Evolutionary conservation across 192 early-diverging fungal species (phyloP), one percentile per base, ranked within the genome.

Genomic region (Cetraspora pellucida): DNA sequence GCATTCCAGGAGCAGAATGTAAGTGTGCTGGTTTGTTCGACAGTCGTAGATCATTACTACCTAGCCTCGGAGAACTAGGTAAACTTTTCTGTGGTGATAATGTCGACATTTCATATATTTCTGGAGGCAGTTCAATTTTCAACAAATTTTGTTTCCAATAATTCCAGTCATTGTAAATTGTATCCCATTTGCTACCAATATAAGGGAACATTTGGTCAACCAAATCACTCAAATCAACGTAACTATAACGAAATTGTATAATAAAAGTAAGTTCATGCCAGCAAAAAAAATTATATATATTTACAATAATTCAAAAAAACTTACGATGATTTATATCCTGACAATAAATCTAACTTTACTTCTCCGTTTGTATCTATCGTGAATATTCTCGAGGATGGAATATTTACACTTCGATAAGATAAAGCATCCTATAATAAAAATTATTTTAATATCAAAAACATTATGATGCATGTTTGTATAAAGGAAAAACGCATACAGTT

Each of bases 201-300:
- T 88, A 85, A 19, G 92, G 97, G 82, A 99, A 99, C 74, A 99
- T 95, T 79, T 96, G 93, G 70, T 99, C 96, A 17, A 97, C 96
- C 73, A 97, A 82, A 68, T 96, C 95, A 75, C 93, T 96, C 77
- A 99, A 82, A 73, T 95, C 91, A 58, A 94, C 81, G 72, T 98
- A 84, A 44, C 83, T 84, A 58, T 27, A 37, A 37, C 1, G 37
- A 7, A 37, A 37, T 37, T 37, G 7, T 37, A 37, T 37, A 37
- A 37, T 37, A 37, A 37, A n/a, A n/a, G n/a, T n/a, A n/a, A n/a
- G n/a, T 37, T 2, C 3, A 37, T 37, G 1, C 1, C 3, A 37
- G 0, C 3, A 37, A 37, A 37, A 37, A 37, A 37, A 37, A 6
- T 46, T 30, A 50, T n/a, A 13, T 17, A 27, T 3, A 61, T n/a